A percentile compares a stretch with the other conserved stretches of the same genome.
These are phyloP conservation scores for Blastobotrys muscicola DNA, from an alignment of 805 yeast genomes.

Conservation along the genomic window DNA sequence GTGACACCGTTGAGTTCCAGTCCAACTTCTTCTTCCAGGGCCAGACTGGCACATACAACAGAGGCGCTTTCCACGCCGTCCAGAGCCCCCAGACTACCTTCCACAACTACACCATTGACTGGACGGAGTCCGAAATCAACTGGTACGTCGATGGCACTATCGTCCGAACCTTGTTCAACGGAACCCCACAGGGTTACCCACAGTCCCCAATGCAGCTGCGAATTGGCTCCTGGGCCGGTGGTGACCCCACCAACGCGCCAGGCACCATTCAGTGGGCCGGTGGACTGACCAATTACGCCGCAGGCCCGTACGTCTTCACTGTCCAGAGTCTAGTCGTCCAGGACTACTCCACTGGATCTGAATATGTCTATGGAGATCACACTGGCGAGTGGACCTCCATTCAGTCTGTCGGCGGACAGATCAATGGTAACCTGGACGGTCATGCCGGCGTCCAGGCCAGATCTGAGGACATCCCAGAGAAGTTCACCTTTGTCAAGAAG, in stretches of 20 bases:
- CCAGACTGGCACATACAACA: constrained; percentile 60
- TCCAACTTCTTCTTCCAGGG: constrained; percentile 72
- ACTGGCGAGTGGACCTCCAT: constrained; percentile 35
- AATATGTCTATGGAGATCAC: constrained; percentile 33
- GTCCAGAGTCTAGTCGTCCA: constrained; percentile 51
- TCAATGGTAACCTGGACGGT: constrained; percentile 41
- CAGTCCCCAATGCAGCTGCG: constrained; percentile 80
- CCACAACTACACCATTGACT: constrained; percentile 77
- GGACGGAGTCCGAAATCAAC: constrained; percentile 55
- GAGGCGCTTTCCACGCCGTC: constrained; percentile 65
- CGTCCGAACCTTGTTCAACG: constrained; percentile 51
- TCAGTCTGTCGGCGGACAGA: constrained; percentile 34
- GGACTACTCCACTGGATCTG: constrained; percentile 41
- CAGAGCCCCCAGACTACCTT: constrained; percentile 44
- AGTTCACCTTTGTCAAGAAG: no score
- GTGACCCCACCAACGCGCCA: constrained; percentile 35
- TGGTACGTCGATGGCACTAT: constrained; percentile 66
- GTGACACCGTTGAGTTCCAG: constrained; percentile 65
- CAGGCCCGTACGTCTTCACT: constrained; percentile 46
- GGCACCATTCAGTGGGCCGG: constrained; percentile 75
- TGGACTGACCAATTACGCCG: constrained; percentile 42
- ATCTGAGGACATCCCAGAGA: no score
- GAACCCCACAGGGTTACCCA: constrained; percentile 65
- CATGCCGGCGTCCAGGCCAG: constrained; percentile 1
- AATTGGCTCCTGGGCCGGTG: constrained; percentile 42